Percentiles rank a stretch among this genome's conserved stretches.
Conservation (phyloP, 2,329 filamentous ascomycete genomes). For the Sodiomyces alkalinus region DNA sequence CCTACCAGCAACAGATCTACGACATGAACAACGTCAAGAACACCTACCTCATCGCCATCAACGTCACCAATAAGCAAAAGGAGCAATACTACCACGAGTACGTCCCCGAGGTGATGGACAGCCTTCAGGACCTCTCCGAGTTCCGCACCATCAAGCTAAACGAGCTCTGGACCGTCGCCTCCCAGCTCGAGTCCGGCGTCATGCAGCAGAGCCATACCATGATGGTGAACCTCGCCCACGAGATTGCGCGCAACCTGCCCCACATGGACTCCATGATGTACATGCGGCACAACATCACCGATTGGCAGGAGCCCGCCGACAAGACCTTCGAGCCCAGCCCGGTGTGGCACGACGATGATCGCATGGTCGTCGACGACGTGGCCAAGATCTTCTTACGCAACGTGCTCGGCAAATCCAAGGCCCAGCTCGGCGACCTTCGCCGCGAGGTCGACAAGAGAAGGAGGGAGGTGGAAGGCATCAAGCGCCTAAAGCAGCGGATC, state of each 20-base stretch:
- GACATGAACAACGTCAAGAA: slow-evolving; percentile 99
- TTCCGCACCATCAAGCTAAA: slow-evolving; percentile 77
- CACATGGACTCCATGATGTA: slow-evolving; percentile 97
- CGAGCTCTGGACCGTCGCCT: slow-evolving; percentile 67
- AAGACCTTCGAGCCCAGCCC: slow-evolving; percentile 87
- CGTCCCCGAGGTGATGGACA: slow-evolving; percentile 82
- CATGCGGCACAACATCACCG: slow-evolving; percentile 72
- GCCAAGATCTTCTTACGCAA: slow-evolving; percentile 89
- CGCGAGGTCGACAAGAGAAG: slow-evolving; percentile 75
- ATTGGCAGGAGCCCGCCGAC: slow-evolving; percentile 72
- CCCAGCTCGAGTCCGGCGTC: slow-evolving; percentile 65
- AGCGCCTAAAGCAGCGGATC: slow-evolving; percentile 58
- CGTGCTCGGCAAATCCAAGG: slow-evolving; percentile 78
- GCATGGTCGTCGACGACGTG: slow-evolving; percentile 71
- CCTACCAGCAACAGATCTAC: slow-evolving; percentile 79
- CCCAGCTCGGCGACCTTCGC: slow-evolving; percentile 63
- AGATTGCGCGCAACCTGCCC: slow-evolving; percentile 79
- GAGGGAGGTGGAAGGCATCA: slow-evolving; percentile 68
- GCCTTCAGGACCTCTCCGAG: slow-evolving; percentile 85
- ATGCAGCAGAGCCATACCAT: slow-evolving; percentile 58
- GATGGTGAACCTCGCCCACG: slow-evolving; percentile 56
- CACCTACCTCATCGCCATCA: slow-evolving; percentile 90
- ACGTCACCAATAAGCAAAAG: slow-evolving; percentile 95
- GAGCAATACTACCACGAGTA: slow-evolving; percentile 97
- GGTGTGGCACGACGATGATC: slow-evolving; percentile 88